phyloP scores from a whole-genome alignment of 768 basidiomycete species.

The Leccinum longicurvipes region DNA sequence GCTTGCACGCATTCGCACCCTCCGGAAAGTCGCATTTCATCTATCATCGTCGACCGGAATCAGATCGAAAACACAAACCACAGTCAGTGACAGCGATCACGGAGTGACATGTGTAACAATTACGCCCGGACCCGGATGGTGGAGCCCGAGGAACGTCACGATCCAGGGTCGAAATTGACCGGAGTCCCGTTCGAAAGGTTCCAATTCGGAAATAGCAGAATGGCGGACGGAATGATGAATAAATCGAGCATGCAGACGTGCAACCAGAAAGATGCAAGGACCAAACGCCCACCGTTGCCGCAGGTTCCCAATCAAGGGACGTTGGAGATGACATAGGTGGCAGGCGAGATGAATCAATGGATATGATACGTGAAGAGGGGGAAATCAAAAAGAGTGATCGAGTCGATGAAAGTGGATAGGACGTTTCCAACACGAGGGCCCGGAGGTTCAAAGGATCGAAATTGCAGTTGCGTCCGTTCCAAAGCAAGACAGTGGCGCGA shows the following conservation, averaged over 20 bases:
- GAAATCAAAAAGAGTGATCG: neutral
- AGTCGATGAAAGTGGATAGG: conserved; percentile 6
- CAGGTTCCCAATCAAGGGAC: conserved; percentile 16
- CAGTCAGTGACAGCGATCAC: conserved; percentile 1
- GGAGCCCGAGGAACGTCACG: conserved; percentile 6
- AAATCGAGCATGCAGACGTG: neutral
- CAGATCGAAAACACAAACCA: conserved; percentile 12
- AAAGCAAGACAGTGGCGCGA: conserved; percentile 8
- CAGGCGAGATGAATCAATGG: conserved; percentile 1
- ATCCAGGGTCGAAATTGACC: conserved; percentile 2
- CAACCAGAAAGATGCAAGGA: neutral
- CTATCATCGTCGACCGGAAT: conserved; percentile 34
- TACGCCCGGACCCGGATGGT: neutral
- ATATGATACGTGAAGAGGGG: neutral
- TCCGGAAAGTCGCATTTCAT: conserved; percentile 86
- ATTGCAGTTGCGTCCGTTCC: conserved; percentile 21
- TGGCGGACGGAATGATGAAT: conserved; percentile 5
- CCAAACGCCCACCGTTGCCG: conserved; percentile 1
- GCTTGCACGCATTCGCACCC: conserved; percentile 70
- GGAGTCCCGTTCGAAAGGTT: conserved; percentile 7
- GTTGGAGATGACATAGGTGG: neutral
- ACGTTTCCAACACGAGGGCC: conserved; percentile 22
- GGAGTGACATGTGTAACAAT: neutral
- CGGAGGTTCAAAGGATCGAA: conserved; percentile 23
- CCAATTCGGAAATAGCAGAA: conserved; percentile 11